These are phyloP conservation scores for Aureobasidium sp. DNA, from an alignment of 2,329 filamentous ascomycete genomes.

Conservation along the genomic window DNA sequence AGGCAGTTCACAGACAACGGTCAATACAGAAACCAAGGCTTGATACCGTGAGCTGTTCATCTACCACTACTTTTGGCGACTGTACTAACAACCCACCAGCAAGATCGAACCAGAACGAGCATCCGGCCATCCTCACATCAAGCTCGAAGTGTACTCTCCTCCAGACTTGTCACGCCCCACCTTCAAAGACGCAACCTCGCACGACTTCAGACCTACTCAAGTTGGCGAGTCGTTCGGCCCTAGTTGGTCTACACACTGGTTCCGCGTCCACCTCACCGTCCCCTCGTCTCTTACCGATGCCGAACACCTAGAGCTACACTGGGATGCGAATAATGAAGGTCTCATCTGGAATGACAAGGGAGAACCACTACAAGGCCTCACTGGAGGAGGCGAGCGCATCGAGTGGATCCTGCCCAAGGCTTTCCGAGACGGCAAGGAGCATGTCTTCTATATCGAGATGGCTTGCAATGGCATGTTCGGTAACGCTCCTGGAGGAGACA, in stretches of 20 bases:
- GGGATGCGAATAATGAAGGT: constrained; percentile 94
- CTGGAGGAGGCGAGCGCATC: constrained; percentile 76
- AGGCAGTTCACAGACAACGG: constrained; percentile 71
- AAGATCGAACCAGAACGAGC: constrained; percentile 65
- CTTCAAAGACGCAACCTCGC: constrained; percentile 72
- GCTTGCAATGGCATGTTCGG: constrained; percentile 99
- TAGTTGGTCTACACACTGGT: constrained; percentile 98
- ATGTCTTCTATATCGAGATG: constrained; percentile 94
- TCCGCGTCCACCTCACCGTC: constrained; percentile 73
- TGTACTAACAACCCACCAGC: background rate
- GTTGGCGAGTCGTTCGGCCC: constrained; percentile 81
- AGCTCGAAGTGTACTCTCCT: constrained; percentile 79
- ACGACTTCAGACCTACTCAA: constrained; percentile 62
- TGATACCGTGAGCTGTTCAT: constrained; percentile 50
- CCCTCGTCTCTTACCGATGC: constrained; percentile 66
- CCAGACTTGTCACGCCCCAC: constrained; percentile 72
- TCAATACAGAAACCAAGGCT: constrained; percentile 44
- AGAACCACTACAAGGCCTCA: constrained; percentile 84
- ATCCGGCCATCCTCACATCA: constrained; percentile 68
- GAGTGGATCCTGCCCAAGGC: constrained; percentile 84
- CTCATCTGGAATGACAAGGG: constrained; percentile 87
- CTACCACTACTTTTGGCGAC: background rate
- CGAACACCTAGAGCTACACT: constrained; percentile 85
- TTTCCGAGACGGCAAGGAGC: constrained; percentile 78
- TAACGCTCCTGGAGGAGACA: constrained; percentile 75